These are phyloP conservation scores for Termitomyces bulborhizus DNA, from an alignment of 768 basidiomycete species.

Conservation along the genomic window DNA sequence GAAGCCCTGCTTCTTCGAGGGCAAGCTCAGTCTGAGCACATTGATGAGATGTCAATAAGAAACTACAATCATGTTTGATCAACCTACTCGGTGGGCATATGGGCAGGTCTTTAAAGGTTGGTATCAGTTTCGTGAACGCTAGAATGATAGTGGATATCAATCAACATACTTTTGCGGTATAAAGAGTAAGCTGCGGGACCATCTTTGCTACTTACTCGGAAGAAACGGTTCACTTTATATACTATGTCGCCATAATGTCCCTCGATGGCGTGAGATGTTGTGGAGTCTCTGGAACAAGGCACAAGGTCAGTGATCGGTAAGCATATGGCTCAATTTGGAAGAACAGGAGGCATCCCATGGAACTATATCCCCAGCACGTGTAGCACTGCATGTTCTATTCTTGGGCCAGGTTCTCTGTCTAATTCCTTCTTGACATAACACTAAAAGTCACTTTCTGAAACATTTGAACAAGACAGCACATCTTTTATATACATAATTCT, in stretches of 20 bases:
- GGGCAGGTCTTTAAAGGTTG: slow-evolving; percentile 41
- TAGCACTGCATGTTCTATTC: too few species aligned
- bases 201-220: neutral
- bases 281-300: neutral
- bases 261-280: neutral
- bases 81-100: slow-evolving; percentile 48
- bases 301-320: slow-evolving; percentile 1
- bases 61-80: neutral
- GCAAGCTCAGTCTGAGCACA: neutral
- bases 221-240: neutral
- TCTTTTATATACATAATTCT: too few species aligned
- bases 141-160: neutral
- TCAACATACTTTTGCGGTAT: slow-evolving; percentile 8
- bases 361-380: too few species aligned
- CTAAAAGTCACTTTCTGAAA: too few species aligned
- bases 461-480: too few species aligned
- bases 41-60: neutral
- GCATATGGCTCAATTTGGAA: neutral
- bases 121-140: neutral
- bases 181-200: slow-evolving; percentile 9
- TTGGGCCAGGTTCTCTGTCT: too few species aligned
- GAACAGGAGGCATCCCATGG: too few species aligned
- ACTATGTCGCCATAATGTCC: neutral
- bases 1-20: slow-evolving; percentile 46
- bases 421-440: too few species aligned